These are phyloP conservation scores for Schoenoplectus triqueter DNA, from an alignment of 202 grass and related monocot species.

Conservation along the genomic window DNA sequence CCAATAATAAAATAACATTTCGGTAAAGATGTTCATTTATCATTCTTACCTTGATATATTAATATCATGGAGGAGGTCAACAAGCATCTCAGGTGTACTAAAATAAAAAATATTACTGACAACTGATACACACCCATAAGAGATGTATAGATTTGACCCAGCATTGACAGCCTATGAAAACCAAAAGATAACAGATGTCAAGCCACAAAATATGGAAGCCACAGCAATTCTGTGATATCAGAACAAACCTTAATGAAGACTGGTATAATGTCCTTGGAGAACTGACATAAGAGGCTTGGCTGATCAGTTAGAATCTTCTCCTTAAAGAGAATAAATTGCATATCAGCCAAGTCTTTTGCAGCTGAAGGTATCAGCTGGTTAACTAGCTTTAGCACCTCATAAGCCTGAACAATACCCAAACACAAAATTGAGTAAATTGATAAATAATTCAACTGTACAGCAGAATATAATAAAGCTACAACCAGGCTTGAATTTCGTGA, in stretches of 20 bases:
- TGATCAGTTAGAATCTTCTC: conserved; percentile 84
- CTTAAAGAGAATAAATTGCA: conserved; percentile 67
- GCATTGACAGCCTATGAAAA: conserved; percentile 60
- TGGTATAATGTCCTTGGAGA: conserved; percentile 83
- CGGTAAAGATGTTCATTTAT: neutral
- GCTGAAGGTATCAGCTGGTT: conserved; percentile 82
- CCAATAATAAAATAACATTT: conserved; percentile 11
- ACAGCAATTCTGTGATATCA: neutral
- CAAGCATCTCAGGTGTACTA: conserved; percentile 84
- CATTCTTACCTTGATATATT: conserved; percentile 87
- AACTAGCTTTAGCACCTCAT: conserved; percentile 88
- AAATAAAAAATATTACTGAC: conserved; percentile 95
- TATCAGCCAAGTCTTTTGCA: conserved; percentile 58
- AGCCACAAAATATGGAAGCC: neutral
- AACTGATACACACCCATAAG: conserved; percentile 82
- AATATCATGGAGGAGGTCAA: conserved; percentile 72
- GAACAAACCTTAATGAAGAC: conserved; percentile 91
- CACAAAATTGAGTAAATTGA: conserved; percentile 23
- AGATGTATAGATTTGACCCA: conserved; percentile 84
- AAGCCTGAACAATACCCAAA: conserved; percentile 55
- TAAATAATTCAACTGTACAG: conserved; percentile 1
- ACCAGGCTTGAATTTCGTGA: conserved; percentile 3
- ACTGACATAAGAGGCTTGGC: conserved; percentile 76
- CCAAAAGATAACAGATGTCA: neutral
- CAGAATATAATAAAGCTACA: neutral